These are phyloP conservation scores for Melanogaster broomeanus DNA, from an alignment of 768 basidiomycete genomes.

Conservation along the genomic window DNA sequence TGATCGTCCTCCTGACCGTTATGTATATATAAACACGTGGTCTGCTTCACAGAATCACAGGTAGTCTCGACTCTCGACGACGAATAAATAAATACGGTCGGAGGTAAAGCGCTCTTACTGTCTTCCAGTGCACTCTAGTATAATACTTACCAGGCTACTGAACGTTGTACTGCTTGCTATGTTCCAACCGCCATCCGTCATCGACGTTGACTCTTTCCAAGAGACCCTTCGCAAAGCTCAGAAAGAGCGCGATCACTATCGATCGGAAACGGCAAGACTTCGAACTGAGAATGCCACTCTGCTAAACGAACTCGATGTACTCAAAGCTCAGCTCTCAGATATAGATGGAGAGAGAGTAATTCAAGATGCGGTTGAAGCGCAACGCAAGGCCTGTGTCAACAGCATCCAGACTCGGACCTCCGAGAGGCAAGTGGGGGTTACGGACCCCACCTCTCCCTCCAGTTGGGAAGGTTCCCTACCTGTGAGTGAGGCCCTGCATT, in stretches of 20 bases:
- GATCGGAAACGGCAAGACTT: not conserved
- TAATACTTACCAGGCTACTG: too few species aligned
- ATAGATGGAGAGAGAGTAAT: not conserved
- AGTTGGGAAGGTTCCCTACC: not conserved
- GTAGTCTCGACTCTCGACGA: too few species aligned
- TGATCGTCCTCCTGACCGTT: too few species aligned
- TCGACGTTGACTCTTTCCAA: not conserved
- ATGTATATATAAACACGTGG: too few species aligned
- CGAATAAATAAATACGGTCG: too few species aligned
- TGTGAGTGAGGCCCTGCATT: not conserved
- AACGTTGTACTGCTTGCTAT: too few species aligned
- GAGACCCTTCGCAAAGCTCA: not conserved
- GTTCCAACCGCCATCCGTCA: too few species aligned
- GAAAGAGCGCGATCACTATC: not conserved
- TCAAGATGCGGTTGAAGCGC: not conserved
- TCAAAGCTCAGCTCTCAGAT: not conserved
- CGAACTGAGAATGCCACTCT: not conserved
- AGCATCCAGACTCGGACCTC: not conserved
- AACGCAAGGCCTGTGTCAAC: not conserved
- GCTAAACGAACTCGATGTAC: not conserved
- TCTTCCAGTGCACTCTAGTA: too few species aligned
- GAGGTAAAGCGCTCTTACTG: too few species aligned
- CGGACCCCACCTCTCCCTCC: not conserved
- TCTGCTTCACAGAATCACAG: too few species aligned
- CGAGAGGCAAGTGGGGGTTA: not conserved